Evolutionary conservation across 2,329 filamentous ascomycete species (phyloP), one percentile per base, ranked within the genome.

Genomic region (Ophiocordyceps unilateralis): DNA sequence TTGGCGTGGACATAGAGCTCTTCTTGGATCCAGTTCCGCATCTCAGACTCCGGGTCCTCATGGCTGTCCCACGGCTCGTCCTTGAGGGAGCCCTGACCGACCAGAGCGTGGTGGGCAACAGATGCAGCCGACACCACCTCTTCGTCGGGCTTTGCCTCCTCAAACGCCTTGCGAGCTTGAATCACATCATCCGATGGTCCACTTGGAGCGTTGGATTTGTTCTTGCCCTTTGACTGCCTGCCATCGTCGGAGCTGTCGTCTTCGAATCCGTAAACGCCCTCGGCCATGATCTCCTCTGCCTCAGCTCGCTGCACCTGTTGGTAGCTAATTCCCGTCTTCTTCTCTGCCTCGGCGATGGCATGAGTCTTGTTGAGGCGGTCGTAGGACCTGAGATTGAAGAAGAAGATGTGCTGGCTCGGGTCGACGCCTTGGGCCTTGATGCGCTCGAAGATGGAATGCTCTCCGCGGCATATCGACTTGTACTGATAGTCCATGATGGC

Each of bases 401-500:
- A 72, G 62, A 93, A 95, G 26, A 98, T 78, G 60, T 96, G 74
- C 46, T 95, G 55, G 0, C 54, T 73, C 0, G 88, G 86, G 51
- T 95, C 78, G 1, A 91, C 74, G 1, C 83, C 87, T 48, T 83
- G 69, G 7, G 74, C 75, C 39, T 61, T 62, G 45, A 95, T 77
- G 55, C 83, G 80, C 34, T 76, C 86, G 52, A 83, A 91, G 42
- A 98, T 96, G 5, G 86, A 94, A 56, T 96, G 70, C 49, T 93
- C 81, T 6, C 91, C 91, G 39, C 91, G 81, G 55, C 82, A 85
- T 50, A 98, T 93, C 0, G 86, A 93, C 62, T 93, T 93, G 69
- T 91, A 98, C 58, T 96, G 91, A 55, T 94, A 96, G 58, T 96
- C 88, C 86, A 98, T 96, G 54, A 96, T 98, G 11, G 88, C 89